Base-by-base conservation (phyloP, 1,284 basidiomycete genomes). In the Ustilago sp. region DNA sequence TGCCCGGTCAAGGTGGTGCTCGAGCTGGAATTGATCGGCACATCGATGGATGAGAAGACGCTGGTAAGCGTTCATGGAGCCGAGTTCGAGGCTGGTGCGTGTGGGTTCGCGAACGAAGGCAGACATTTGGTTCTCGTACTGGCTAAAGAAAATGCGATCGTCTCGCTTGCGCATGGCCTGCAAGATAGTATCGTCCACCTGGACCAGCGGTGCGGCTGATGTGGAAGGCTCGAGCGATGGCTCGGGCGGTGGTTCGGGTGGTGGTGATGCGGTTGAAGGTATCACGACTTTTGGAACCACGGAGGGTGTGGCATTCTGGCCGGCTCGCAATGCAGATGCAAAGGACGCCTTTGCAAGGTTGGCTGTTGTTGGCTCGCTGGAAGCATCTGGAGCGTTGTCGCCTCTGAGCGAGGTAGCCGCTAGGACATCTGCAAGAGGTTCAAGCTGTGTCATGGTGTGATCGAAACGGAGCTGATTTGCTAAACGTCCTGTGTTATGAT, bases 51-150 rank as follows among this genome's bases (percentile, higher is more conserved):
- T 56, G 36, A 82, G 73, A 4, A 82, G 65, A 1, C 80, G 73
- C 61, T 82, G 80, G 34, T 80, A 82, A 13, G 80, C 54, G 55
- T 82, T 82, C 80, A 82, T 82, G 3, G 78, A 56, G 15, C 77
- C 77, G 9, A 82, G 70, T n/a, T 79, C 74, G 61, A 72, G 66
- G 13, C 19, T 51, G 19, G 55, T 51, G 13, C 68, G 61, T 31
- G 67, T 13, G 2, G 52, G 1, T 34, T 74, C 74, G 13, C 59
- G 57, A 12, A 82, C 66, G 28, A 77, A 69, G 4, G 41, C 65
- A 15, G 63, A 54, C 72, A 82, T 80, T 50, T 82, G 74, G 28
- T 68, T 68, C 57, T 80, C 80, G 51, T 79, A 63, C 57, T 77
- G 73, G 50, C 64, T 73, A 57, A 80, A 71, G 57, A 82, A 82